These are phyloP conservation scores for Centella asiatica DNA, from an alignment of 129 eudicot species.

Conservation along the genomic window DNA sequence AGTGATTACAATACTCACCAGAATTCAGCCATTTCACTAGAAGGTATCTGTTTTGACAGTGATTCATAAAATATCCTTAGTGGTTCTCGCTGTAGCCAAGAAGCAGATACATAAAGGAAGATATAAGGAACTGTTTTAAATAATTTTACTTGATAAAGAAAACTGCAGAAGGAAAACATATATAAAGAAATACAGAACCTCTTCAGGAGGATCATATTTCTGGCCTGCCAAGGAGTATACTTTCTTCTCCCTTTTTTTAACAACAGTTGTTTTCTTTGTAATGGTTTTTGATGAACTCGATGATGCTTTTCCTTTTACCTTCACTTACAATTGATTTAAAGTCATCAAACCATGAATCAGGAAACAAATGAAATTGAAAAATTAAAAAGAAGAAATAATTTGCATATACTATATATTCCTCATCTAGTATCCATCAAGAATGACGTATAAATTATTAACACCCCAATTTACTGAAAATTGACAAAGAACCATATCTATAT, in stretches of 20 bases:
- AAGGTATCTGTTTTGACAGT: slow-evolving; percentile 80
- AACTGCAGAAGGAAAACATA: background rate
- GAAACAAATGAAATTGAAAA: background rate
- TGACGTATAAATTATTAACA: too few species aligned
- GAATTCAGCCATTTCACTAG: slow-evolving; percentile 98
- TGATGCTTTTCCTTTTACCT: slow-evolving; percentile 63
- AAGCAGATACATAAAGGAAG: slow-evolving; percentile 10
- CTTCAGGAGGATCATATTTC: slow-evolving; percentile 77
- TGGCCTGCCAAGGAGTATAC: slow-evolving; percentile 71
- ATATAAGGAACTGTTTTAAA: background rate
- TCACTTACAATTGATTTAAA: slow-evolving; percentile 31
- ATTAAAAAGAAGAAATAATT: background rate
- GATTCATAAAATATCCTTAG: slow-evolving; percentile 84
- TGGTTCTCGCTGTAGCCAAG: slow-evolving; percentile 70
- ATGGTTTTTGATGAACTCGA: slow-evolving; percentile 39
- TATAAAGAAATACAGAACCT: slow-evolving; percentile 29
- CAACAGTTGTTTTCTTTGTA: slow-evolving; percentile 26
- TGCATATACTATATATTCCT: background rate
- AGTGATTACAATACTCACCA: slow-evolving; percentile 50
- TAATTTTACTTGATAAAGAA: background rate
- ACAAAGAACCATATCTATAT: background rate
- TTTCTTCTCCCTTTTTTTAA: slow-evolving; percentile 60
- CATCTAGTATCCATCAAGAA: background rate
- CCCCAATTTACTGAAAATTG: background rate
- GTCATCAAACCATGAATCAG: slow-evolving; percentile 13